These are phyloP conservation scores for Capronia epimyces DNA, from an alignment of 2,329 filamentous ascomycete species.

Conservation along the genomic window DNA sequence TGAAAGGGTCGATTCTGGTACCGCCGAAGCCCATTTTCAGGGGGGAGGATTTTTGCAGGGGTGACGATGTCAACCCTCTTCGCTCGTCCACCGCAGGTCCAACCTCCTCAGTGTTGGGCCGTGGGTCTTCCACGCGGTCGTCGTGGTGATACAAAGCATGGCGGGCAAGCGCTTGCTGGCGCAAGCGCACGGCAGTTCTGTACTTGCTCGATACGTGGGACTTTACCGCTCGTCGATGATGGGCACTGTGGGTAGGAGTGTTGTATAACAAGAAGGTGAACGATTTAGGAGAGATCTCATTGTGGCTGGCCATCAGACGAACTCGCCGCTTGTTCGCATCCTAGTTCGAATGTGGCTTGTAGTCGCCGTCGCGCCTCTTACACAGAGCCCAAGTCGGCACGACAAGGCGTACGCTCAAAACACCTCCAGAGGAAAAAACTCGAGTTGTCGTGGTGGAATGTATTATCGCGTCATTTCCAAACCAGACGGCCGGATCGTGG, in stretches of 20 bases:
- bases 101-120: neutral
- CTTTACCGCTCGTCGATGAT: slow-evolving; percentile 14
- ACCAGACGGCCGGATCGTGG: no score
- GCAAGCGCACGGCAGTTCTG: slow-evolving; percentile 14
- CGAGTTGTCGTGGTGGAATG: no score
- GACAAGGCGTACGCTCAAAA: no score
- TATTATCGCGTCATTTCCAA: no score
- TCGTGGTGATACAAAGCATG: slow-evolving; percentile 16
- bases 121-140: neutral
- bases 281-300: neutral
- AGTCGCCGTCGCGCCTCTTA: no score
- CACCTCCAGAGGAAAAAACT: no score
- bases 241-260: slow-evolving; percentile 15
- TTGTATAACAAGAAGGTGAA: slow-evolving; percentile 18
- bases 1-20: slow-evolving; percentile 11
- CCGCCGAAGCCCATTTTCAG: slow-evolving; percentile 8
- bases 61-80: neutral
- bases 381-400: no score
- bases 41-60: slow-evolving; percentile 3
- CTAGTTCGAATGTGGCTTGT: neutral
- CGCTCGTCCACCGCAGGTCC: neutral
- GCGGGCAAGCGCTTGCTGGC: slow-evolving; percentile 14
- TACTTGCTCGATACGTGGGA: slow-evolving; percentile 22
- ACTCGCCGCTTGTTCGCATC: slow-evolving; percentile 1
- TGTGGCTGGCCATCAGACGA: slow-evolving; percentile 4